phyloP scores from a whole-genome alignment of 129 eudicot species.

The Tagetes erecta region DNA sequence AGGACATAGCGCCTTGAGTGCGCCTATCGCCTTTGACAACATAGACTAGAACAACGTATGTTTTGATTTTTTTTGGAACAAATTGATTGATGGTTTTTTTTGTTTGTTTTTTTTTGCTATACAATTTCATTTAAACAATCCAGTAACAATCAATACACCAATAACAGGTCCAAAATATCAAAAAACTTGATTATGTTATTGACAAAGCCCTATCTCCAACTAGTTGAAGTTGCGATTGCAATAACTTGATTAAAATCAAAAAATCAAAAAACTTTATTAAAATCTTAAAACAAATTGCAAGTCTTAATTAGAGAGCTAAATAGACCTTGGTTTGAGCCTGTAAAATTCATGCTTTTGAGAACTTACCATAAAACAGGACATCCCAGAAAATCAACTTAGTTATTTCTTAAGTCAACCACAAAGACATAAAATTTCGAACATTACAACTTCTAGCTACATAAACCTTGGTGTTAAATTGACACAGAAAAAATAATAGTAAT shows the following conservation, averaged over 20 bases:
- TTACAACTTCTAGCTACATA: background rate
- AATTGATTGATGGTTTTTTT: too few species aligned
- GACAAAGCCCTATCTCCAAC: background rate
- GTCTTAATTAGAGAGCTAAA: background rate
- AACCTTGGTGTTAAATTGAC: background rate
- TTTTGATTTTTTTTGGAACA: too few species aligned
- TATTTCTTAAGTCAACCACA: background rate
- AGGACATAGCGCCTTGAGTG: too few species aligned
- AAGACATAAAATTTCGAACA: background rate
- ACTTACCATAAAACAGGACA: background rate
- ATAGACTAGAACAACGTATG: background rate
- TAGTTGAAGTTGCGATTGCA: background rate
- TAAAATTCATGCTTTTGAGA: constrained; percentile 6
- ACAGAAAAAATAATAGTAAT: too few species aligned
- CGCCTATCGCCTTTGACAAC: too few species aligned
- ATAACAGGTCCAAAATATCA: background rate
- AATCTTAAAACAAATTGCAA: background rate
- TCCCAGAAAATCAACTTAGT: background rate
- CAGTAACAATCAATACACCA: background rate
- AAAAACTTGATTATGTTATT: background rate
- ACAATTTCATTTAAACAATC: background rate
- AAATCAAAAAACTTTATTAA: background rate
- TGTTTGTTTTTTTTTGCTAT: too few species aligned
- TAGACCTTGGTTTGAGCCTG: background rate
- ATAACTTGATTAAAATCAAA: background rate